Percentiles rank a stretch among this genome's conserved stretches.
These are phyloP conservation scores for Trichoderma breve DNA, from an alignment of 2,329 filamentous ascomycete species.

Conservation along the genomic window DNA sequence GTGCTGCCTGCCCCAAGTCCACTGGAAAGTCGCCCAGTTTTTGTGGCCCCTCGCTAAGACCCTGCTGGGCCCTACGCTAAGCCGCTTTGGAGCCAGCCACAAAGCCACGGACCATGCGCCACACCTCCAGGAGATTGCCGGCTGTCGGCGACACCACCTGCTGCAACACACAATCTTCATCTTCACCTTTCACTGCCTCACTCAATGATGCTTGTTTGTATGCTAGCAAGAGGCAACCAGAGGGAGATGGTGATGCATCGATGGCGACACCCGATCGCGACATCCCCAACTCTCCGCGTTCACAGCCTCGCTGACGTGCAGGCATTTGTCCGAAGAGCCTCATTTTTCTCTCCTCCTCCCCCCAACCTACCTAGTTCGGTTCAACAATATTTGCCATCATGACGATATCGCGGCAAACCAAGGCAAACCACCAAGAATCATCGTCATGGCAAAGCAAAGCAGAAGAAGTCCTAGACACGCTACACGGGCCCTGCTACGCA, in stretches of 20 bases:
- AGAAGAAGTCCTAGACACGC: constrained; percentile 9
- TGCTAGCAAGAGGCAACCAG: constrained; percentile 9
- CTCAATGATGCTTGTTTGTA: background rate
- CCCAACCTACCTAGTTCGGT: background rate
- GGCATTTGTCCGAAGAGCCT: constrained; percentile 8
- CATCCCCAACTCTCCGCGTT: background rate
- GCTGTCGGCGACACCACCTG: background rate
- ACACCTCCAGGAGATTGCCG: constrained; percentile 11
- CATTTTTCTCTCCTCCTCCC: background rate
- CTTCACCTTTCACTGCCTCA: background rate
- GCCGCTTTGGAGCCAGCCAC: background rate
- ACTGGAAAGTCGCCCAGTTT: background rate
- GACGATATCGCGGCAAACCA: constrained; percentile 1
- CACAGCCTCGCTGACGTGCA: constrained; percentile 18
- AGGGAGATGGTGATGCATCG: background rate
- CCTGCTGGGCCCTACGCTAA: background rate
- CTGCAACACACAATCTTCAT: background rate
- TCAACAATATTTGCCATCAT: constrained; percentile 5
- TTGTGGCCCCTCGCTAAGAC: constrained; percentile 14
- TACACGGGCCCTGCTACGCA: background rate
- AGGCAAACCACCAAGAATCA: background rate
- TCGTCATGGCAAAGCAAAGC: background rate
- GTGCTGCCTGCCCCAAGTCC: constrained; percentile 20
- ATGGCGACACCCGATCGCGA: constrained; percentile 9
- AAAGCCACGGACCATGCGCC: constrained; percentile 11